Evolutionary conservation across 345 rosid species (phyloP).

Genomic region (Gossypium bickii): DNA sequence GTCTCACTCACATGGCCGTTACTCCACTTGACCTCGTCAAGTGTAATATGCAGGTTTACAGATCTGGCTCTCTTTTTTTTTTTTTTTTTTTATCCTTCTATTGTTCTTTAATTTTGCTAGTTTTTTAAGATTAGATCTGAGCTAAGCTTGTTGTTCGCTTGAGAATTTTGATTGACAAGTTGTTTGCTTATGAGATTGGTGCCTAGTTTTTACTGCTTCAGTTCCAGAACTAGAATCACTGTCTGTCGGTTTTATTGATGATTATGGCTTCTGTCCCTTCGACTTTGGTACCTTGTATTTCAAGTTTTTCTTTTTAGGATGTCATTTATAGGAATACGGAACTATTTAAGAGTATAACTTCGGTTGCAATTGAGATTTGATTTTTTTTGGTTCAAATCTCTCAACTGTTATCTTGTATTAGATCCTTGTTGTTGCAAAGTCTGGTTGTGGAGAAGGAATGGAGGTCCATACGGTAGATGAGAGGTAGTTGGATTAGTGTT

Average conservation of each 20-base stretch:
- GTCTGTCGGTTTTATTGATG: neutral
- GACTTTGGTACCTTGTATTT: neutral
- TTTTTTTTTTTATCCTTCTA: neutral
- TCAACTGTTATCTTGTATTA: neutral
- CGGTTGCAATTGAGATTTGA: neutral
- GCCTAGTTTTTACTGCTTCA: neutral
- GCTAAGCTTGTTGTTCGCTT: neutral
- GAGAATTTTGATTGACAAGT: neutral
- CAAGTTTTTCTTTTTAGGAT: neutral
- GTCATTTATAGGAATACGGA: neutral
- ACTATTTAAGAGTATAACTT: neutral
- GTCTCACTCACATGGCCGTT: constrained; percentile 76
- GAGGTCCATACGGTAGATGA: no score
- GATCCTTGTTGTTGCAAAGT: neutral
- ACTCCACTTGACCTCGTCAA: constrained; percentile 99
- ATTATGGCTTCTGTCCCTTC: neutral
- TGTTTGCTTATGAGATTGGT: neutral
- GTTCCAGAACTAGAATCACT: neutral
- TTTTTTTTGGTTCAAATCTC: neutral
- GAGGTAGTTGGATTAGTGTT: no score
- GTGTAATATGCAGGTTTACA: constrained; percentile 93
- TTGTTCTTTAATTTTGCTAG: neutral
- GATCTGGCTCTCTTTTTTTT: constrained; percentile 2
- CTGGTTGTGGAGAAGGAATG: no score
- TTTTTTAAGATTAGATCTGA: constrained; percentile 7